phyloP scores from a whole-genome alignment of 371 early-diverging fungal genomes.

The Mucor indicus region DNA sequence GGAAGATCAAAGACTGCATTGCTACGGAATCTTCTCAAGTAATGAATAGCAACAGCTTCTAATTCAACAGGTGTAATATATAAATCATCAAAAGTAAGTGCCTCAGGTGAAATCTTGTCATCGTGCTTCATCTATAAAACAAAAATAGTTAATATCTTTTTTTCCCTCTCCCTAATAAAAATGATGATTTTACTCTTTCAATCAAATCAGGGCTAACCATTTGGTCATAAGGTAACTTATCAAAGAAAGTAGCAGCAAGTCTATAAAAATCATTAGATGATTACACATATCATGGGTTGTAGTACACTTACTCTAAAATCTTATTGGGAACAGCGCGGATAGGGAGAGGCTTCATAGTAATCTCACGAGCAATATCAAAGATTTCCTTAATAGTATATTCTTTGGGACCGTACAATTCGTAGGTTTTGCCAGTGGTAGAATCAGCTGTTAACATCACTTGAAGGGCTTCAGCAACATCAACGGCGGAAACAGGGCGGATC shows the following conservation, averaged over 20 bases:
- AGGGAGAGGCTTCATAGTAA: slow-evolving; percentile 63
- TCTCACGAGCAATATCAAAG: slow-evolving; percentile 73
- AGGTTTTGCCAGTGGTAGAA: slow-evolving; percentile 77
- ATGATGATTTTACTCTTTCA: slow-evolving; percentile 36
- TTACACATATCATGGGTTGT: background rate
- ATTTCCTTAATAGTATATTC: slow-evolving; percentile 73
- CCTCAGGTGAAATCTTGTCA: slow-evolving; percentile 69
- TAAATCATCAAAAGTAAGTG: slow-evolving; percentile 83
- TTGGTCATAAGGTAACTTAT: slow-evolving; percentile 50
- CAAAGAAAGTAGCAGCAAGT: slow-evolving; percentile 33
- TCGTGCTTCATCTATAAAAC: slow-evolving; percentile 67
- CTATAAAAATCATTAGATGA: slow-evolving; percentile 14
- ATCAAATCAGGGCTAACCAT: slow-evolving; percentile 51
- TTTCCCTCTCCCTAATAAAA: background rate
- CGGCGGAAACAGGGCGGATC: slow-evolving; percentile 82
- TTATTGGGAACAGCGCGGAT: slow-evolving; percentile 67
- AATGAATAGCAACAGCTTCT: slow-evolving; percentile 78
- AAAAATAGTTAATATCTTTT: too few species aligned
- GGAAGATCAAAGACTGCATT: slow-evolving; percentile 64
- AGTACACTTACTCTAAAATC: slow-evolving; percentile 56
- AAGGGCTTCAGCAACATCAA: slow-evolving; percentile 89
- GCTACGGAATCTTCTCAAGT: slow-evolving; percentile 80
- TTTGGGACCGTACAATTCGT: slow-evolving; percentile 87
- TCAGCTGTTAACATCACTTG: slow-evolving; percentile 71
- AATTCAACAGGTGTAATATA: slow-evolving; percentile 77